These are phyloP conservation scores for Umbelopsis sp. DNA, from an alignment of 371 early-diverging fungal species.

Conservation along the genomic window DNA sequence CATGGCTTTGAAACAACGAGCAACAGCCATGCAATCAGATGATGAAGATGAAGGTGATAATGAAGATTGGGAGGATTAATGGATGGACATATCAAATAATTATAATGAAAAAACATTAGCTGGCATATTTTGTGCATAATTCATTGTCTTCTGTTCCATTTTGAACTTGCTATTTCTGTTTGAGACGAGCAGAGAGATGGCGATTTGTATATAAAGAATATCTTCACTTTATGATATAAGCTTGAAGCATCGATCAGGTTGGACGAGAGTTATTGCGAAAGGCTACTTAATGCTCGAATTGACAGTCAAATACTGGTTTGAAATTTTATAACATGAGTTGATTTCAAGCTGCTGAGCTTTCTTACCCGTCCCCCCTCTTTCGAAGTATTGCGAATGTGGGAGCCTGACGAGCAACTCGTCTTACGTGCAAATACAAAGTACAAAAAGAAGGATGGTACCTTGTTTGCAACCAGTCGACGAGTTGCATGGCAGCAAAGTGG, in stretches of 20 bases:
- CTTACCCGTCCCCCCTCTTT: not conserved
- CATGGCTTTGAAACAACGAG: constrained; percentile 41
- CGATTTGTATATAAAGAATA: too few species aligned
- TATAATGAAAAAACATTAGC: too few species aligned
- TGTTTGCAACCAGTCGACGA: constrained; percentile 58
- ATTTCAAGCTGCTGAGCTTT: not conserved
- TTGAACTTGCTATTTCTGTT: too few species aligned
- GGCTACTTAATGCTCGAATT: too few species aligned
- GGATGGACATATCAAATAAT: too few species aligned
- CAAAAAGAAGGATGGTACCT: constrained; percentile 56
- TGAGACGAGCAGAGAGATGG: too few species aligned
- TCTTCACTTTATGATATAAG: too few species aligned
- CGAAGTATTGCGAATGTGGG: constrained; percentile 47
- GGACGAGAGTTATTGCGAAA: too few species aligned
- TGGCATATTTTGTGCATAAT: too few species aligned
- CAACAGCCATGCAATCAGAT: constrained; percentile 51
- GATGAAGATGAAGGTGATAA: constrained; percentile 43
- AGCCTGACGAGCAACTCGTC: constrained; percentile 59
- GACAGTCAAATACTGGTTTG: not conserved
- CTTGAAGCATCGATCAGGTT: too few species aligned
- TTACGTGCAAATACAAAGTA: constrained; percentile 52
- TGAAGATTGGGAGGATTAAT: constrained; percentile 39
- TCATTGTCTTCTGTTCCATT: too few species aligned
- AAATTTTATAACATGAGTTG: too few species aligned
- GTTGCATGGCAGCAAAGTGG: constrained; percentile 63